Percentiles rank a stretch among this genome's conserved stretches.
phyloP scores from a whole-genome alignment of 2,329 filamentous ascomycete species.

The Stemphylium lycopersici region DNA sequence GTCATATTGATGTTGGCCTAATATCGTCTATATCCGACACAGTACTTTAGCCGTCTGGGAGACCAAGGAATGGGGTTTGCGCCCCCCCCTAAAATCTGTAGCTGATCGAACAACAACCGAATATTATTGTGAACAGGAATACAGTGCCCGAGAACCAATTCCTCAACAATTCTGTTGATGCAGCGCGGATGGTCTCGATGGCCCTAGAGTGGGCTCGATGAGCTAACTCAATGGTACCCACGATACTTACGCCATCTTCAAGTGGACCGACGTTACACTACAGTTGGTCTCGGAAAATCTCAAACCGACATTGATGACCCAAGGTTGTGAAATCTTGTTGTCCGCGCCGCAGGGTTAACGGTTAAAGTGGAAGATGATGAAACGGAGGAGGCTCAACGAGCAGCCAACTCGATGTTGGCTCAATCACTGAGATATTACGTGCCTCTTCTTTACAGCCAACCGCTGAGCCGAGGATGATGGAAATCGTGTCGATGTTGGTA shows the following conservation, averaged over 20 bases:
- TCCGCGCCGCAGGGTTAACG: slow-evolving; percentile 5
- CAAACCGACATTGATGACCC: slow-evolving; percentile 4
- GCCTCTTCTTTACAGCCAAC: not conserved
- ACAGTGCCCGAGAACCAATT: not conserved
- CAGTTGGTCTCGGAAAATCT: slow-evolving; percentile 13
- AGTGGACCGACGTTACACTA: slow-evolving; percentile 11
- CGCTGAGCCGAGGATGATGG: not conserved
- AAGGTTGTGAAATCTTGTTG: not conserved
- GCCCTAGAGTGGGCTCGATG: not conserved
- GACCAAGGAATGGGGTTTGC: not conserved
- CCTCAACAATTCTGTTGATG: not conserved
- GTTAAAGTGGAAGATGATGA: slow-evolving; percentile 9
- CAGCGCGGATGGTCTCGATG: not conserved
- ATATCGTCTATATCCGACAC: not conserved
- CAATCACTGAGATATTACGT: slow-evolving; percentile 9
- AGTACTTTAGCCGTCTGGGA: slow-evolving; percentile 1
- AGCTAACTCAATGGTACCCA: not conserved
- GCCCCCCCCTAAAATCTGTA: not conserved
- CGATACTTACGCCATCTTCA: not conserved
- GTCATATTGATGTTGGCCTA: not conserved
- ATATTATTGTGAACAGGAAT: not conserved
- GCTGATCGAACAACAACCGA: too few relatives aligned
- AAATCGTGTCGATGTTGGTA: not conserved
- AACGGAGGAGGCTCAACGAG: slow-evolving; percentile 3
- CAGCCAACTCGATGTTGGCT: slow-evolving; percentile 10